A percentile compares a stretch with the other conserved stretches of the same genome.
Evolutionary conservation across 805 yeast species (phyloP).

Genomic region (Candida ovalis): DNA sequence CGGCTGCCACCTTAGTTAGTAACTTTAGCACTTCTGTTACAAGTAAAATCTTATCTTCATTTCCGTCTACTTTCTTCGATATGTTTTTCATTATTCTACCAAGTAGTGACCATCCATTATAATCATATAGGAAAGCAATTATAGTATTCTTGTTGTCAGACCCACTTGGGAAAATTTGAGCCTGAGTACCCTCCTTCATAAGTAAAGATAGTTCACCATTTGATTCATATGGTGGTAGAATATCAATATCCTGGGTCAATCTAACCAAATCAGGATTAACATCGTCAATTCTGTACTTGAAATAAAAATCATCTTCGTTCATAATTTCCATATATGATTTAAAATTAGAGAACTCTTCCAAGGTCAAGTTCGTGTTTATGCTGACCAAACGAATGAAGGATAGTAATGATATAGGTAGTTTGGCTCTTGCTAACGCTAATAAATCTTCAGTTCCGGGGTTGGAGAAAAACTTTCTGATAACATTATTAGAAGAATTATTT

Average conservation of each 20-base stretch:
- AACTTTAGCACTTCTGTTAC: conserved; percentile 49
- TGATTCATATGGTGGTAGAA: conserved; percentile 49
- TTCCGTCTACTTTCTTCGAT: conserved; percentile 36
- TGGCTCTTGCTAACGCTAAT: conserved; percentile 58
- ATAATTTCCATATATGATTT: conserved; percentile 57
- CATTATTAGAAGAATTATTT: conserved; percentile 40
- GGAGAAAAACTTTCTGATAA: conserved; percentile 42
- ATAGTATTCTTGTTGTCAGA: conserved; percentile 20
- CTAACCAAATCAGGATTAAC: conserved; percentile 47
- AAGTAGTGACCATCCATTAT: conserved; percentile 83
- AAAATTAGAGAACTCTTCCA: conserved; percentile 54
- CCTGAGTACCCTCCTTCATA: conserved; percentile 56
- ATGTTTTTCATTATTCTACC: conserved; percentile 76
- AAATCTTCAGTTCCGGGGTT: conserved; percentile 41
- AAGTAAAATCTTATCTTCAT: conserved; percentile 36
- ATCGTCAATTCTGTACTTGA: conserved; percentile 45
- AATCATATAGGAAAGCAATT: conserved; percentile 67
- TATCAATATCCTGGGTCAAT: conserved; percentile 37
- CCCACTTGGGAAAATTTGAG: conserved; percentile 56
- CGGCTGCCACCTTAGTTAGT: conserved; percentile 43
- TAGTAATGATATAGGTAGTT: conserved; percentile 62
- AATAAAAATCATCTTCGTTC: conserved; percentile 35
- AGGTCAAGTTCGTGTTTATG: conserved; percentile 64
- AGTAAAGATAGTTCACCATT: conserved; percentile 42
- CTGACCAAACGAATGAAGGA: conserved; percentile 61